Evolutionary conservation across 2,329 filamentous ascomycete species (phyloP).

Genomic region (Ophiostoma sp.): DNA sequence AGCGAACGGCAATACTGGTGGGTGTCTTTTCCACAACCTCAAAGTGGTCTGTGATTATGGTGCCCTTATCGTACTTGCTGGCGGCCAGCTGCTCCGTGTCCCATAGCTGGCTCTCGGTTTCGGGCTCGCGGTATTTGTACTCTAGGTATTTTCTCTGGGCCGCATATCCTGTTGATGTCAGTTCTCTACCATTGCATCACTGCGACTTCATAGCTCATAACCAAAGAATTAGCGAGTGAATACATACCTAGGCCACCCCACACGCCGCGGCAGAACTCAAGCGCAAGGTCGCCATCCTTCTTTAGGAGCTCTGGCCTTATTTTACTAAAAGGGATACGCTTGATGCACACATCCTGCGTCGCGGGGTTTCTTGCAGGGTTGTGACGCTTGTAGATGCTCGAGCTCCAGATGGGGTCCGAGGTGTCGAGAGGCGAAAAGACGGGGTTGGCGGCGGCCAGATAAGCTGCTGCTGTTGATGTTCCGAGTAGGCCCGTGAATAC

Average conservation of each 20-base stretch:
- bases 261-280: constrained; percentile 62
- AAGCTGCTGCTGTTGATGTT: constrained; percentile 47
- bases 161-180: constrained; percentile 43
- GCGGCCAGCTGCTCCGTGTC: constrained; percentile 47
- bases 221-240: constrained; percentile 7
- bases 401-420: constrained; percentile 57
- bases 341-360: constrained; percentile 59
- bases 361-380: constrained; percentile 60
- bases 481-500: constrained; percentile 43
- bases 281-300: constrained; percentile 51
- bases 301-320: constrained; percentile 61
- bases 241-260: constrained; percentile 60
- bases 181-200: constrained; percentile 12
- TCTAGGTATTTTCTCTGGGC: constrained; percentile 55
- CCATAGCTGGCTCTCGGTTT: constrained; percentile 59
- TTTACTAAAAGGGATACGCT: constrained; percentile 55
- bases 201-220: neutral
- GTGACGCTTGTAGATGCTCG: constrained; percentile 50
- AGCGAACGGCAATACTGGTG: constrained; percentile 56
- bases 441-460: constrained; percentile 49
- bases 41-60: constrained; percentile 64
- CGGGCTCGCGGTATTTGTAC: constrained; percentile 52
- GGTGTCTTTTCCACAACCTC: constrained; percentile 62
- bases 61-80: constrained; percentile 58
- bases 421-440: constrained; percentile 53